Evolutionary conservation across 768 basidiomycete genomes (phyloP), one percentile per base, ranked within the genome.

Genomic region (Russula emetica): DNA sequence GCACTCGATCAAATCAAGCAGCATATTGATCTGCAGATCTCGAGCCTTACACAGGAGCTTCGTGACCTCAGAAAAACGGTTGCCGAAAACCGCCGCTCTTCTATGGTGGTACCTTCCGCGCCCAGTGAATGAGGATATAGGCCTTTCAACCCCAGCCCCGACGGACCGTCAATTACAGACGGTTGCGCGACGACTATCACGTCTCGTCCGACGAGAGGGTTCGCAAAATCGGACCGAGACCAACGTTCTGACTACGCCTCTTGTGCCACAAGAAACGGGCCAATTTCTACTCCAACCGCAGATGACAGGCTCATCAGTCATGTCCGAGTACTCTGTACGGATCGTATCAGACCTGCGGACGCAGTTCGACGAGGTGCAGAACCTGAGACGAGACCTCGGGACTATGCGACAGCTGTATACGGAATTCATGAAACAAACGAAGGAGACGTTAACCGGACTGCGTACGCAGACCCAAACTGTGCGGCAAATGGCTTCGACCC

Each of bases 1-100:
- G 96, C 94, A 26, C 86, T 98, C 60, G 95, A 99, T 75, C 96
- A 98, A 73, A 96, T 99, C 74, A 98, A 96, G 73, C 94, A 98
- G 71, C 96, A 99, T 72, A 95, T 99, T 69, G 96, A 99, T 71
- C 71, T 85, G 2, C 94, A 96, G 70, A 95, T 99, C 66, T 86
- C 90, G 0, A 78, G 78, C 0, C 78, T 99, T 20, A 85, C 92
- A 34, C 87, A 88, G 67, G 94, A 98, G 63, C 83, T 98, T 75
- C 93, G 94, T 69, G 95, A 98, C 47, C 82, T 98, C 69, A 87
- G 85, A 70, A 78, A 79, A 2, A 78, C 81, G 3, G 85, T 98
- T 42, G 72, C 79, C 28, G 78, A 75, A 60, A 79, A 77, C 66
- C 79, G 82, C 30, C 82, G 87, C 58, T 76, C 82, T 8, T 83